Evolutionary conservation across 495 filamentous ascomycete species (phyloP).

Genomic region (Talaromyces adpressus): DNA sequence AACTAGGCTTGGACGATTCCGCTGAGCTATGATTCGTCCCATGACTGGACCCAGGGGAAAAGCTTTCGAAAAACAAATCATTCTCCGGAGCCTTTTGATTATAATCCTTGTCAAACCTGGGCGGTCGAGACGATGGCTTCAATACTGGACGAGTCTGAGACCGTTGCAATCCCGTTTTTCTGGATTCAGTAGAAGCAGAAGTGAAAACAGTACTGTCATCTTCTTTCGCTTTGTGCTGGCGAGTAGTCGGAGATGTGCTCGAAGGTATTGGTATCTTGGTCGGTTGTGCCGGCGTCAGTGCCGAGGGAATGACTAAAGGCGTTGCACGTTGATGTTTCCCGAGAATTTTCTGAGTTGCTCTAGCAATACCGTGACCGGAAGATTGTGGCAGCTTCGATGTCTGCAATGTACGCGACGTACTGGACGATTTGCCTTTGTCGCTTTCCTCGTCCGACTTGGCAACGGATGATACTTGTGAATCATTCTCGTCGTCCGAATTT

Average conservation of each 20-base stretch:
- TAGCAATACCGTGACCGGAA: not conserved
- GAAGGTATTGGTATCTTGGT: slow-evolving; percentile 6
- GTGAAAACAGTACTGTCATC: not conserved
- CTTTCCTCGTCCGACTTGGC: slow-evolving; percentile 1
- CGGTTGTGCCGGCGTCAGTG: slow-evolving; percentile 2
- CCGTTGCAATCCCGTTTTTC: not conserved
- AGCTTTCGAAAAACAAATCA: slow-evolving; percentile 1
- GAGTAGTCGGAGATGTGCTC: not conserved
- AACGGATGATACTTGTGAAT: slow-evolving; percentile 13
- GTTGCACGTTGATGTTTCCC: not conserved
- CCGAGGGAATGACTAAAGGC: not conserved
- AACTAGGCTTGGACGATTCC: not conserved
- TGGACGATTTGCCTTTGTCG: not conserved
- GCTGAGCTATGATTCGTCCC: not conserved
- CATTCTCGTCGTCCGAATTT: slow-evolving; percentile 15
- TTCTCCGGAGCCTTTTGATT: not conserved
- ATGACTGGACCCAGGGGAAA: not conserved
- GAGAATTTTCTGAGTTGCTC: not conserved
- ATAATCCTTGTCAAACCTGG: not conserved
- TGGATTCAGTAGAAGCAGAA: not conserved
- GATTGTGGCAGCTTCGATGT: not conserved
- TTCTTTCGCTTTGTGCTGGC: not conserved
- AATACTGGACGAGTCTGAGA: not conserved
- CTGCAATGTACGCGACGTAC: not conserved
- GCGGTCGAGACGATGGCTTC: not conserved